Conservation (phyloP, 2,329 filamentous ascomycete species). For the Colletotrichum neosansevieriae region DNA sequence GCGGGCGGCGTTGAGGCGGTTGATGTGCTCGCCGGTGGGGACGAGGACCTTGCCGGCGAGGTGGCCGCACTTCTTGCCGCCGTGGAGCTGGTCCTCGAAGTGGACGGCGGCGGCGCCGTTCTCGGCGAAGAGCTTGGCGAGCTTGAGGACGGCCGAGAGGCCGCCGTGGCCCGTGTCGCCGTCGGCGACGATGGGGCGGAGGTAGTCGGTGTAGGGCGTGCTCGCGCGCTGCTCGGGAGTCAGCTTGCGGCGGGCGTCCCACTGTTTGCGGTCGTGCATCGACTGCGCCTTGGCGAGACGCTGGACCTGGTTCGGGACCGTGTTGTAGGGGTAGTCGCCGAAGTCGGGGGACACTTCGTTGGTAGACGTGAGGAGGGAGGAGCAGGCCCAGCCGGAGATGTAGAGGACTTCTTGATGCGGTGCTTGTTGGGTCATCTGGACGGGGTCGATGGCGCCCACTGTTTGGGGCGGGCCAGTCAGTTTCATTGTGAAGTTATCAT, state of each 20-base stretch:
- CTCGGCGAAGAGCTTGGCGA: constrained; percentile 97
- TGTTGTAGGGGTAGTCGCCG: constrained; percentile 99
- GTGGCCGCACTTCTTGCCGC: constrained; percentile 98
- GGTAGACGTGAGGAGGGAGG: constrained; percentile 89
- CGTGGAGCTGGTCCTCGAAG: constrained; percentile 97
- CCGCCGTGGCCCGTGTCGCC: constrained; percentile 97
- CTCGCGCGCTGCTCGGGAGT: constrained; percentile 76
- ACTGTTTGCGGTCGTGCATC: constrained; percentile 96
- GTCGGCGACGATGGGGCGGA: constrained; percentile 95
- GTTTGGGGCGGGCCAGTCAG: constrained; percentile 6
- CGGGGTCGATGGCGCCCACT: constrained; percentile 99
- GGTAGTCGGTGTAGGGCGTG: constrained; percentile 89
- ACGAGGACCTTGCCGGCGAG: constrained; percentile 96
- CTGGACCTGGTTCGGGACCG: constrained; percentile 97
- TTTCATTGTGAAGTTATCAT: background rate
- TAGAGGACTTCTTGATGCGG: constrained; percentile 96
- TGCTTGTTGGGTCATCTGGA: constrained; percentile 99
- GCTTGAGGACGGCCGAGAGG: constrained; percentile 90
- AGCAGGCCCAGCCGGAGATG: constrained; percentile 97
- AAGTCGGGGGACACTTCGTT: constrained; percentile 99
- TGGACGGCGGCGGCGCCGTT: constrained; percentile 96
- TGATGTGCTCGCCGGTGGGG: constrained; percentile 94
- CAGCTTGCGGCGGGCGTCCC: constrained; percentile 86
- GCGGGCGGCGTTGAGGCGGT: constrained; percentile 88
- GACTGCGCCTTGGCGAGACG: constrained; percentile 96